Evolutionary conservation across 805 yeast genomes (phyloP), one percentile per base, ranked within the genome.

Genomic region (Blastobotrys robertii): DNA sequence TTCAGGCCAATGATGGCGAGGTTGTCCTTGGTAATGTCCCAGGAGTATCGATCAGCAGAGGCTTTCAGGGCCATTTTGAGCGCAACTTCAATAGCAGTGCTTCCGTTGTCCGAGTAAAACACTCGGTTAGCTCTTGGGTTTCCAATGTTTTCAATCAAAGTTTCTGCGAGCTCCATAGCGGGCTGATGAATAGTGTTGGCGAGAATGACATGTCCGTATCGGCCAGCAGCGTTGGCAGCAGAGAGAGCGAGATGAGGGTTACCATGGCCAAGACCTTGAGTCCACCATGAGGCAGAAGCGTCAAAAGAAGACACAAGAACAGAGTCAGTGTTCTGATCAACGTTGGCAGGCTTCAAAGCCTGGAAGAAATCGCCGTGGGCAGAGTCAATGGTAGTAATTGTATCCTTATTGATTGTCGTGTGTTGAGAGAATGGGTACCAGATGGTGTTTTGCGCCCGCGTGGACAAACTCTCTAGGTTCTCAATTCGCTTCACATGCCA

Each of bases 391-490:
- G 51, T 40, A 5, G 54, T 44, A 12, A 54, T 54, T 3, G 48
- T 46, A 2, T 45, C 40, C 11, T 35, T 22, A 13, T 49, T 34
- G 11, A 54, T 47, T 3, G 40, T 37, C 14, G 32, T 19, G 22
- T 54, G 58, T 30, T 54, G 58, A n/a, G 58, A 44, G 31, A 53
- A 54, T 3, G 58, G 58, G 36, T 45, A 54, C 58, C 58, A 54
- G 7, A 52, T 48, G 5, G 42, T 38, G 9, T 34, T 28, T 4
- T 44, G 40, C 4, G 54, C 51, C 22, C 45, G 29, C 4, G 36
- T 39, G 7, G 53, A 38, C 42, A 52, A 43, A 4, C 34, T 16
- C 6, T 37, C 38, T n/a, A 52, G 34, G 6, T 31, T 15, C 2
- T 34, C 30, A 3, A 51, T 41, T 34, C 49, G 19, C 15, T 37